Percentiles rank a stretch among this genome's conserved stretches.
Evolutionary conservation across 1,284 basidiomycete species (phyloP).

Genomic region (Ceratobasidium sp.): DNA sequence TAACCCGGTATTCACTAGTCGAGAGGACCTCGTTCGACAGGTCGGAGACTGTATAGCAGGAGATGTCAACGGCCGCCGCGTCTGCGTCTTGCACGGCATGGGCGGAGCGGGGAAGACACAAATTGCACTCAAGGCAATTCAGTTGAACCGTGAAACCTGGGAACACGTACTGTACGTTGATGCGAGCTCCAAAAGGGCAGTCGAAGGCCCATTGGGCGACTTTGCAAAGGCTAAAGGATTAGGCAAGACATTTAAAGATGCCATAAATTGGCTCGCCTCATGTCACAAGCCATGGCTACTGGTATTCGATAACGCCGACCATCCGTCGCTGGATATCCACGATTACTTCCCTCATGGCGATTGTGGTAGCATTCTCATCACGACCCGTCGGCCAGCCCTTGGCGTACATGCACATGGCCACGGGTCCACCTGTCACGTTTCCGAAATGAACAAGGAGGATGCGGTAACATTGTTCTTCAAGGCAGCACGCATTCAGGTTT

Average conservation of each 20-base stretch:
- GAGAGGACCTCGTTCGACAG: neutral
- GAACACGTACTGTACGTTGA: slow-evolving; percentile 17
- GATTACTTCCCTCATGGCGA: neutral
- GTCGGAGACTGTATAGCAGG: neutral
- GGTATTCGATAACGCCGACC: slow-evolving; percentile 26
- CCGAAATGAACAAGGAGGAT: neutral
- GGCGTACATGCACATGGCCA: neutral
- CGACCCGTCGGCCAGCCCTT: slow-evolving; percentile 1
- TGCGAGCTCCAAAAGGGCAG: slow-evolving; percentile 4
- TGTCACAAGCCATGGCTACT: neutral
- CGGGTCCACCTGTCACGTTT: neutral
- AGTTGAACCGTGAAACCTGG: neutral
- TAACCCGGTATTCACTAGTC: neutral
- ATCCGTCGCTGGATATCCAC: neutral
- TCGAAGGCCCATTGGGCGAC: neutral
- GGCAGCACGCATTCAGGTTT: neutral
- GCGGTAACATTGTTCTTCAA: neutral
- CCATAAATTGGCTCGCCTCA: neutral
- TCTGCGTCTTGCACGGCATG: slow-evolving; percentile 11
- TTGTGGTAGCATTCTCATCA: slow-evolving; percentile 13
- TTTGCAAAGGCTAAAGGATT: neutral
- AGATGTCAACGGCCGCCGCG: neutral
- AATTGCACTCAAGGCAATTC: no score
- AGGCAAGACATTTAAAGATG: neutral
- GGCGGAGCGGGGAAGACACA: no score